Conservation (phyloP, 2,329 filamentous ascomycete species). For the Paraphaeosphaeria sporulosa region DNA sequence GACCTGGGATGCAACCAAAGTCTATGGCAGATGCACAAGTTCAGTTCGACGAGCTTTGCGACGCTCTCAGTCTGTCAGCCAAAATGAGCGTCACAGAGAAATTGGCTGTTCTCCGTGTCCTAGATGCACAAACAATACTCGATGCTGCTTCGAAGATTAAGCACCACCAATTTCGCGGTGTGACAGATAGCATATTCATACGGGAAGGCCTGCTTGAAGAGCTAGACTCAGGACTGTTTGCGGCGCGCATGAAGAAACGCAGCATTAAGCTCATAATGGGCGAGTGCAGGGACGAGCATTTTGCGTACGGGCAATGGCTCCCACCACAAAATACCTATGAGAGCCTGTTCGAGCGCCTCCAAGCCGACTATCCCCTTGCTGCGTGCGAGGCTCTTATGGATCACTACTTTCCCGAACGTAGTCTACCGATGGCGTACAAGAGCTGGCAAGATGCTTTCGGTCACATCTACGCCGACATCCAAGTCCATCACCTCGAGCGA, state of each 20-base stretch:
- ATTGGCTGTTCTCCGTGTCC: constrained; percentile 53
- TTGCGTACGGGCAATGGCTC: constrained; percentile 60
- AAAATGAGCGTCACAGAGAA: constrained; percentile 53
- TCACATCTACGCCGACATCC: constrained; percentile 63
- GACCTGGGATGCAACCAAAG: constrained; percentile 62
- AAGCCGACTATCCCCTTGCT: constrained; percentile 60
- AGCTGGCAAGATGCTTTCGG: constrained; percentile 63
- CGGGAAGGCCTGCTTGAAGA: constrained; percentile 52
- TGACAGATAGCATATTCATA: constrained; percentile 60
- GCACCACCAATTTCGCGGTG: constrained; percentile 63
- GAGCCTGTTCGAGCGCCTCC: constrained; percentile 55
- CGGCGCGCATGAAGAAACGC: constrained; percentile 52
- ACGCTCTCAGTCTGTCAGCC: constrained; percentile 53
- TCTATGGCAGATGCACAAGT: constrained; percentile 54
- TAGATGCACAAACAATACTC: constrained; percentile 52
- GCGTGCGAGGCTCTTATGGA: constrained; percentile 55
- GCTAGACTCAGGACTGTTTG: constrained; percentile 60
- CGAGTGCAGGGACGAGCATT: constrained; percentile 63
- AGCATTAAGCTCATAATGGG: constrained; percentile 61
- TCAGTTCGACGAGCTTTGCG: constrained; percentile 62
- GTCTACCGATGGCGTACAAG: constrained; percentile 49
- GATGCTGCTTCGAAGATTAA: constrained; percentile 52
- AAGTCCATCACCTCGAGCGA: constrained; percentile 62
- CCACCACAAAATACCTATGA: constrained; percentile 54
- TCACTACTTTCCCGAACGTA: constrained; percentile 53